Conservation (phyloP, 306 rosid genomes). For the Myrica gale region DNA sequence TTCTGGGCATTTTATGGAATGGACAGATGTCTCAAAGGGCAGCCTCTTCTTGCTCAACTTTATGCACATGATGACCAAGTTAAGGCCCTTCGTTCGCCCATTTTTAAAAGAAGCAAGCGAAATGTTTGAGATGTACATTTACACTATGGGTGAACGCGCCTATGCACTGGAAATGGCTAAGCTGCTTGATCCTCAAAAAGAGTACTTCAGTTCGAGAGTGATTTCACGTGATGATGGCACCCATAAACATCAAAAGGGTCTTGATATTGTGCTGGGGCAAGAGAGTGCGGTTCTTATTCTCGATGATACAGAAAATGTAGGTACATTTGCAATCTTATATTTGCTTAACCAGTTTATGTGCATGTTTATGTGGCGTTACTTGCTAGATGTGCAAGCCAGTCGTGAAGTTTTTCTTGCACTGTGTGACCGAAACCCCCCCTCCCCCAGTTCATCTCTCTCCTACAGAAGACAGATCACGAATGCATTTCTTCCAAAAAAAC, state of each 20-base stretch:
- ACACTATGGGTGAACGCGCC: conserved; percentile 93
- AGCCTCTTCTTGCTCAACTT: conserved; percentile 60
- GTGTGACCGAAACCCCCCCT: background rate
- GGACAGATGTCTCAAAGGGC: conserved; percentile 63
- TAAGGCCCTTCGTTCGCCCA: conserved; percentile 73
- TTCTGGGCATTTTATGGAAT: conserved; percentile 21
- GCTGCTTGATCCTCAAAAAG: conserved; percentile 78
- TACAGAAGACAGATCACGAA: too few species aligned
- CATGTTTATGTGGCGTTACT: conserved; percentile 1
- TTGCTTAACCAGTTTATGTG: conserved; percentile 8
- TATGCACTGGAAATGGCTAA: conserved; percentile 88
- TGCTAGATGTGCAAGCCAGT: background rate
- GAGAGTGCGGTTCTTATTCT: conserved; percentile 87
- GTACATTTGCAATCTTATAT: conserved; percentile 29
- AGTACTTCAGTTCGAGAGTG: conserved; percentile 66
- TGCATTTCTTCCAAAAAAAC: too few species aligned
- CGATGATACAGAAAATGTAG: conserved; percentile 86
- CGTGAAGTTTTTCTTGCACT: background rate
- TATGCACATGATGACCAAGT: conserved; percentile 87
- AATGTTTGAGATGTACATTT: conserved; percentile 80
- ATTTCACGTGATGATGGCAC: conserved; percentile 95
- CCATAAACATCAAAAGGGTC: conserved; percentile 83
- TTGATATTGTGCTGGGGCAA: conserved; percentile 82
- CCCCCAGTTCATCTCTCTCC: too few species aligned
- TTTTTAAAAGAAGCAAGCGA: conserved; percentile 77